A percentile compares a stretch with the other conserved stretches of the same genome.
Conservation (phyloP, 257 asterid species). For the Nicotiana paniculata region DNA sequence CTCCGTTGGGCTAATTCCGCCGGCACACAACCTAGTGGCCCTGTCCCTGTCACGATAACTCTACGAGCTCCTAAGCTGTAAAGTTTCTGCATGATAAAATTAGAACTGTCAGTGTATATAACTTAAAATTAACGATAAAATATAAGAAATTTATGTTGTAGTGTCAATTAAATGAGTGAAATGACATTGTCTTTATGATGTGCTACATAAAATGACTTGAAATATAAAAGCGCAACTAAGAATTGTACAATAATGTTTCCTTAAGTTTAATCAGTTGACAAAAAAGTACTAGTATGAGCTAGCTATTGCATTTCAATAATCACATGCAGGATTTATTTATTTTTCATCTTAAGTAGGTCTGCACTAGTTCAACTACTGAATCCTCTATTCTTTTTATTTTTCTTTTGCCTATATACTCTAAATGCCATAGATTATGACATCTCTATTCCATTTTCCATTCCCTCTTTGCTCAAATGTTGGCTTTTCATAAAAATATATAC, state of each 20-base stretch:
- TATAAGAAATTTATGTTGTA: no score
- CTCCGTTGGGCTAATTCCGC: slow-evolving; percentile 67
- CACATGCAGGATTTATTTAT: background rate
- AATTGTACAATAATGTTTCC: background rate
- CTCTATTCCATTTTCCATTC: background rate
- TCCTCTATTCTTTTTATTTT: background rate
- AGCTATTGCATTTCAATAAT: background rate
- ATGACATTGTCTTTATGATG: background rate
- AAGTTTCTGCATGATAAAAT: slow-evolving; percentile 32
- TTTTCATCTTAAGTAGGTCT: background rate
- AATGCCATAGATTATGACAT: background rate
- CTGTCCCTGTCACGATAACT: slow-evolving; percentile 84
- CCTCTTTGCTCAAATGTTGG: background rate
- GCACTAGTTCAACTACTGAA: background rate
- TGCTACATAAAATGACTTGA: background rate
- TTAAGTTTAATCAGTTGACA: no score
- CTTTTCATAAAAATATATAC: background rate
- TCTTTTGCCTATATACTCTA: background rate
- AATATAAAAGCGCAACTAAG: background rate
- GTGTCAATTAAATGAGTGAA: no score
- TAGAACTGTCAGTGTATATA: background rate
- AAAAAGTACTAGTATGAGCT: no score
- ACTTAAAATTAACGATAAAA: background rate
- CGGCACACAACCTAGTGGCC: slow-evolving; percentile 89
- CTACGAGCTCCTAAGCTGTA: slow-evolving; percentile 51